Evolutionary conservation across 176 grass and related monocot species (phyloP).

Genomic region (Triticum timopheevii): DNA sequence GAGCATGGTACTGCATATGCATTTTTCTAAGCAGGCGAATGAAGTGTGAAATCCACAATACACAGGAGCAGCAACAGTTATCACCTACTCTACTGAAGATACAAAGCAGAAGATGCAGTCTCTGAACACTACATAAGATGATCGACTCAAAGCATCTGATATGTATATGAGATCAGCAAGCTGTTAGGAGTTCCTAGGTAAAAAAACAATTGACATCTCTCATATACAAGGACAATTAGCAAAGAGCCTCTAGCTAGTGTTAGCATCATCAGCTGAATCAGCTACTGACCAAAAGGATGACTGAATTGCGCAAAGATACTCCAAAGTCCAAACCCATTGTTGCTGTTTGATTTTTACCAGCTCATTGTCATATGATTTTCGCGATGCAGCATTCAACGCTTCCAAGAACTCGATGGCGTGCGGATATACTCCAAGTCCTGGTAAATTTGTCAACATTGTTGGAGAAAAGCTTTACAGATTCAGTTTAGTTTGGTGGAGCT

Average conservation of each 20-base stretch:
- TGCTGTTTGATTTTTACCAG: background rate
- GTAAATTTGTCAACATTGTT: no score
- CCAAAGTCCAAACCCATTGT: constrained; percentile 4
- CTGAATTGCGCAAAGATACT: background rate
- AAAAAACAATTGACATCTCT: background rate
- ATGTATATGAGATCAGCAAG: background rate
- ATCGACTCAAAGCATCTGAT: background rate
- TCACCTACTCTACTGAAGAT: background rate
- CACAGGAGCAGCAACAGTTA: background rate
- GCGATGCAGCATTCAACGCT: no score
- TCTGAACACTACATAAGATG: background rate
- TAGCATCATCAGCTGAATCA: constrained; percentile 17
- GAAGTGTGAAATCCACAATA: background rate
- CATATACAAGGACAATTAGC: background rate
- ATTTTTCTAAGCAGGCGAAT: background rate
- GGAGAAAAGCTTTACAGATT: no score
- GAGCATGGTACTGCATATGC: background rate
- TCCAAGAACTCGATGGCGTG: no score
- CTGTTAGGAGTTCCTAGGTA: background rate
- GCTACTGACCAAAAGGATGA: constrained; percentile 25
- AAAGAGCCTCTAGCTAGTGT: background rate
- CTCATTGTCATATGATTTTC: no score
- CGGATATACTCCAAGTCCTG: no score
- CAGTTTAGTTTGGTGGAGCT: no score
- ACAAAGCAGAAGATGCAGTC: background rate